phyloP scores from a whole-genome alignment of 768 basidiomycete species.

The Termitomyces sp. region DNA sequence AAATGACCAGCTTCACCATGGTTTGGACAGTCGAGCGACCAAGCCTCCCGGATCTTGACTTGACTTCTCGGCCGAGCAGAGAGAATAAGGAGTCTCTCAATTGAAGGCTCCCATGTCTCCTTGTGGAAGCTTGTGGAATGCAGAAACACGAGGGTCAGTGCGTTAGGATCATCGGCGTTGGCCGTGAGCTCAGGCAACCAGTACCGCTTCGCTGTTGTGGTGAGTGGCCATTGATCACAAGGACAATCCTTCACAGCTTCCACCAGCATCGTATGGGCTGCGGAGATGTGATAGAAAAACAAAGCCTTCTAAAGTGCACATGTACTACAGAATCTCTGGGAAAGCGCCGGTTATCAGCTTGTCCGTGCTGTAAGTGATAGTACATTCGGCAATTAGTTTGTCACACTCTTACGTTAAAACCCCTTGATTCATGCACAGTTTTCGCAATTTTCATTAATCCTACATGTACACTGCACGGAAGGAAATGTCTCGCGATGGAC shows the following conservation, averaged over 20 bases:
- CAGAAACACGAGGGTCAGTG: slow-evolving; percentile 52
- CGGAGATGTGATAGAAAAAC: not conserved
- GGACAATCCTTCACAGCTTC: slow-evolving; percentile 30
- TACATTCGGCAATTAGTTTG: not conserved
- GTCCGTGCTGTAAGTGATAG: not conserved
- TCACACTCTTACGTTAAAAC: not conserved
- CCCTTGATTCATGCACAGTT: not conserved
- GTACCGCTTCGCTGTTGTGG: slow-evolving; percentile 53
- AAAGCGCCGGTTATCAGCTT: not conserved
- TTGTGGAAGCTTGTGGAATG: slow-evolving; percentile 75
- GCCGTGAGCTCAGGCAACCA: slow-evolving; percentile 36
- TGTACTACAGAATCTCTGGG: not conserved
- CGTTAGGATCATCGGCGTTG: slow-evolving; percentile 31
- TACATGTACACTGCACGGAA: not conserved
- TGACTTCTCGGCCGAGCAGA: slow-evolving; percentile 13
- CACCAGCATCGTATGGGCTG: slow-evolving; percentile 9
- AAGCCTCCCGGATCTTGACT: slow-evolving; percentile 49
- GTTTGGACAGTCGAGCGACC: slow-evolving; percentile 69
- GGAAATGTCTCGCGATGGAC: not conserved
- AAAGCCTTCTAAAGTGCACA: slow-evolving; percentile 6
- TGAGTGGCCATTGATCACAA: slow-evolving; percentile 37
- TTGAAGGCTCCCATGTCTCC: slow-evolving; percentile 64
- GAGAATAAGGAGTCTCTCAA: slow-evolving; percentile 40
- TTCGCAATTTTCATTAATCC: not conserved
- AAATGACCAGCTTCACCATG: slow-evolving; percentile 57